Percentiles rank a stretch among this genome's conserved stretches.
Conservation (phyloP, 306 rosid genomes). For the Prunus padus region DNA sequence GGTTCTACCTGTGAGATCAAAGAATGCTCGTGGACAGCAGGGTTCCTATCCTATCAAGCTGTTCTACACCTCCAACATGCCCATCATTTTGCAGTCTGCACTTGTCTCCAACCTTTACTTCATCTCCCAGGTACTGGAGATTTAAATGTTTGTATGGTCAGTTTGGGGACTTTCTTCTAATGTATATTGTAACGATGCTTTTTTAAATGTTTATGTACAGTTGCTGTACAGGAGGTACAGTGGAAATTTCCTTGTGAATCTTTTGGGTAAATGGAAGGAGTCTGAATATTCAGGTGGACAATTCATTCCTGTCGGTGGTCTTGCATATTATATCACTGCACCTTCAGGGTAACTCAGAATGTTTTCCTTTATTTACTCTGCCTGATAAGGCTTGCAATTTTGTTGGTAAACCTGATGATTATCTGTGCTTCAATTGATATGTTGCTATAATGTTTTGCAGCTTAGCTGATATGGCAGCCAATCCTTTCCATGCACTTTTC, state of each 20-base stretch:
- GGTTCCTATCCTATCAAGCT: constrained; percentile 95
- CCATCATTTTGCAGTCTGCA: constrained; percentile 95
- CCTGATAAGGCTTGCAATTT: not conserved
- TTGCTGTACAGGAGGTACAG: constrained; percentile 79
- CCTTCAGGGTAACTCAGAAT: constrained; percentile 65
- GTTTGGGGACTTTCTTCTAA: not conserved
- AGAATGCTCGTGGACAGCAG: constrained; percentile 95
- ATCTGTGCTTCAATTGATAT: constrained; percentile 1
- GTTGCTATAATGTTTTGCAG: constrained; percentile 42
- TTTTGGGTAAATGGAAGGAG: constrained; percentile 94
- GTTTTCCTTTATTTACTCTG: not conserved
- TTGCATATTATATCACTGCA: constrained; percentile 91
- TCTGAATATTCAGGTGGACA: constrained; percentile 93
- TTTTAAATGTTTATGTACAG: constrained; percentile 35
- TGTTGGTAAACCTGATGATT: constrained; percentile 7
- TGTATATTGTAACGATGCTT: constrained; percentile 15
- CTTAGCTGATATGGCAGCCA: constrained; percentile 97
- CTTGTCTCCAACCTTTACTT: constrained; percentile 90
- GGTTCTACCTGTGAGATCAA: constrained; percentile 92
- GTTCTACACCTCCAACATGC: constrained; percentile 97
- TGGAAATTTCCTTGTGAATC: constrained; percentile 82
- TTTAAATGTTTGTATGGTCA: constrained; percentile 16
- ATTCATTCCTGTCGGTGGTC: constrained; percentile 82
- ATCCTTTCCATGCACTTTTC: constrained; percentile 90
- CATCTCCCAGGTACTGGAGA: constrained; percentile 76